Evolutionary conservation across 73 alveolate genomes (phyloP).

Genomic region (Stentor roeselii): DNA sequence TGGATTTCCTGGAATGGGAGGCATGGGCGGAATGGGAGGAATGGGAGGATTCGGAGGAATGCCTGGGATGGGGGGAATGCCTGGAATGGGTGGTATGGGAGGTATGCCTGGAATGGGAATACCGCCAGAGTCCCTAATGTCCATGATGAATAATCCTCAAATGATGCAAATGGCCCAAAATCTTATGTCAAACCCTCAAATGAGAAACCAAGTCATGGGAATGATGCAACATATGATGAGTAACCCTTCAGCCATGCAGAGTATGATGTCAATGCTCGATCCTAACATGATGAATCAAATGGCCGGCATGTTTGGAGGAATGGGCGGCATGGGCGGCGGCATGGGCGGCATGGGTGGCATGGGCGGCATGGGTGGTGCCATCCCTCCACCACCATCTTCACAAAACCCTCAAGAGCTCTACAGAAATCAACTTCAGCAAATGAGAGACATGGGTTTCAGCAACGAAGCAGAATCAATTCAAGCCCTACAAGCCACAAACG

Average conservation of each 20-base stretch:
- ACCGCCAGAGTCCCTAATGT: neutral
- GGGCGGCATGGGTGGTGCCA: neutral
- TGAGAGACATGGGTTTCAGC: conserved; percentile 94
- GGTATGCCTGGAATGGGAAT: conserved; percentile 29
- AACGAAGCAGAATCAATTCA: conserved; percentile 85
- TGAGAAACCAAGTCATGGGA: neutral
- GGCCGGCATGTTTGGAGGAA: too few relatives aligned
- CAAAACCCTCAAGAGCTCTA: conserved; percentile 71
- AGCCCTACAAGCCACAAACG: conserved; percentile 86
- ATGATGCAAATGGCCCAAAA: conserved; percentile 79
- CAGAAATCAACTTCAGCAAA: conserved; percentile 81
- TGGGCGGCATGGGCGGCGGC: conserved; percentile 17
- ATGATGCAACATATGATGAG: neutral
- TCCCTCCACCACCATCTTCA: neutral
- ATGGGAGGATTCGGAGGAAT: conserved; percentile 8
- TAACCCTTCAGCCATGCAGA: too few relatives aligned
- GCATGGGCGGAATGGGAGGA: neutral
- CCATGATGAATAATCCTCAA: conserved; percentile 47
- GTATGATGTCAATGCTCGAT: too few relatives aligned
- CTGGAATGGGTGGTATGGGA: conserved; percentile 29
- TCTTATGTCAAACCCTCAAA: conserved; percentile 64
- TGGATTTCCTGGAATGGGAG: conserved; percentile 6
- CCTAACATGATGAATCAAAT: too few relatives aligned
- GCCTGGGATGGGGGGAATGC: conserved; percentile 17
- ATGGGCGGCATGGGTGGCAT: conserved; percentile 28